Evolutionary conservation across 78 protist genomes (phyloP).

Genomic region (Bigelowiella natans): DNA sequence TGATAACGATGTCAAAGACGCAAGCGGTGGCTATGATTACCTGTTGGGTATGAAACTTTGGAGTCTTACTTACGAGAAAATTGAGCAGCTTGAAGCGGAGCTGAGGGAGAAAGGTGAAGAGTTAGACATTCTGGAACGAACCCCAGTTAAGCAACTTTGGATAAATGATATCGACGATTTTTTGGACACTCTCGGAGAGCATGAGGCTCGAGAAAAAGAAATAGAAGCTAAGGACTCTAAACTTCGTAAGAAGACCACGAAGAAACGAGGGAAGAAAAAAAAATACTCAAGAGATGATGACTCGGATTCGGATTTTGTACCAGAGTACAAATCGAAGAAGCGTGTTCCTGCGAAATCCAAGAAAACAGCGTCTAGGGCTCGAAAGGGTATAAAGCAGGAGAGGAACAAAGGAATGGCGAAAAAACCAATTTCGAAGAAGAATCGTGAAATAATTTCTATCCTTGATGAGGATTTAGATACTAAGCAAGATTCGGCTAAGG

Average conservation of each 20-base stretch:
- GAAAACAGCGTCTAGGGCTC: background rate
- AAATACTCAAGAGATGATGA: background rate
- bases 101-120: background rate
- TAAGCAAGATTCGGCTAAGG: background rate
- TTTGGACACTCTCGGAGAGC: background rate
- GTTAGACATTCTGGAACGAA: background rate
- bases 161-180: background rate
- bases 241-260: background rate
- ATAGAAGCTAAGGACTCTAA: no score
- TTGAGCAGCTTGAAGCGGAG: constrained; percentile 17
- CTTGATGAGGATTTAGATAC: background rate
- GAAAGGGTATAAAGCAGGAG: no score
- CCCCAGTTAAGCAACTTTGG: background rate
- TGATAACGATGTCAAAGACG: background rate
- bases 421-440: no score
- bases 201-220: background rate
- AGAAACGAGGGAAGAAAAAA: background rate
- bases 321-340: background rate
- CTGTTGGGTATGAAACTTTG: constrained; percentile 35
- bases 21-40: constrained; percentile 25
- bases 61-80: constrained; percentile 31
- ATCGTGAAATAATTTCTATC: no score
- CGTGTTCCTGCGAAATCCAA: background rate
- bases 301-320: background rate
- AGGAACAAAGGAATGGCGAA: no score